phyloP scores from a whole-genome alignment of 306 rosid genomes.

The Acacia acuminata region DNA sequence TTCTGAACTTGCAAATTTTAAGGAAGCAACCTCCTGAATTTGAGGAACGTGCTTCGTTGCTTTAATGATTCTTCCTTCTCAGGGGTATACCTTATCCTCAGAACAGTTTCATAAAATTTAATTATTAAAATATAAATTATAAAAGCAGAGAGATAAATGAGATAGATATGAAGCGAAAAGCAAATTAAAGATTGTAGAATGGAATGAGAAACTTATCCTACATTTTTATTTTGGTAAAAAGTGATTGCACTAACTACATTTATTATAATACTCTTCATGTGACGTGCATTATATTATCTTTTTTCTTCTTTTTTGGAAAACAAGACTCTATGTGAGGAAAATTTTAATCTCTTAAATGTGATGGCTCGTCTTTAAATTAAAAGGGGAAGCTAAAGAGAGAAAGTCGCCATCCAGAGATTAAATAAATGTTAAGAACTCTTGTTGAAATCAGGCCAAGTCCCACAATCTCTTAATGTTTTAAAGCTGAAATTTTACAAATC shows the following conservation, averaged over 20 bases:
- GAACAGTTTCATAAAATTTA: neutral
- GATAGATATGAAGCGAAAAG: neutral
- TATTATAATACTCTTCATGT: neutral
- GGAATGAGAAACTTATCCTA: neutral
- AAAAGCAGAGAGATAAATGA: neutral
- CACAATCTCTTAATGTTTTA: neutral
- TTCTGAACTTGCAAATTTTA: neutral
- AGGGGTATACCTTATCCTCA: neutral
- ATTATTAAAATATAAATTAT: neutral
- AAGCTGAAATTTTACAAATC: neutral
- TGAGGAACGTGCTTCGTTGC: neutral
- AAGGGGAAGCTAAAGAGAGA: neutral
- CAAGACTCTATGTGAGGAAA: neutral
- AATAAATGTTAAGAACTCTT: neutral
- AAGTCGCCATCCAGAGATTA: neutral
- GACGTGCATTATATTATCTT: too few species aligned
- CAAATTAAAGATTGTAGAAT: neutral
- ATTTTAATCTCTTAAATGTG: neutral
- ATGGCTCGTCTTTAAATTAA: neutral
- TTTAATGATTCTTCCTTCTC: neutral
- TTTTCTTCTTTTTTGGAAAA: neutral
- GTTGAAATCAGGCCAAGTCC: neutral
- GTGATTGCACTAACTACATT: neutral
- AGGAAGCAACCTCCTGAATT: neutral
- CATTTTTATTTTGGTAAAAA: constrained; percentile 6